phyloP scores from a whole-genome alignment of 2,329 filamentous ascomycete genomes.

The Xylaria sp. region DNA sequence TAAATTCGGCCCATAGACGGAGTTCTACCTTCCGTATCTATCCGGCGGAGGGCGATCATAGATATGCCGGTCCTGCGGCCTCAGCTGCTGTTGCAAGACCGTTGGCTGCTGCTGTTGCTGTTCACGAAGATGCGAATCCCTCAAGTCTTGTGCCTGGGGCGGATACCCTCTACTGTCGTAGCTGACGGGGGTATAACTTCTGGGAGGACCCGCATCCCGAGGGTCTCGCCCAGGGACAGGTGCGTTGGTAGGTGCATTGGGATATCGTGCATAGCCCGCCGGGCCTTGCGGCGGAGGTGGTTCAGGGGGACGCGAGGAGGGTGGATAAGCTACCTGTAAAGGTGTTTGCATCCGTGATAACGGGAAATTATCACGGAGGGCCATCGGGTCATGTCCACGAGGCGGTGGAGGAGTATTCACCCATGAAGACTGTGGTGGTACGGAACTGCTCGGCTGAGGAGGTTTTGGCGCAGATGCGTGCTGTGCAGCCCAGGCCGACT shows the following conservation, averaged over 20 bases:
- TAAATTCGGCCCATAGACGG: conserved; percentile 12
- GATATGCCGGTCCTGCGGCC: conserved; percentile 55
- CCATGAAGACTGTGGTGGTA: conserved; percentile 53
- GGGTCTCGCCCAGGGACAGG: conserved; percentile 54
- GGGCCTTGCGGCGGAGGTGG: conserved; percentile 54
- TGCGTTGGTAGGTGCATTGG: conserved; percentile 48
- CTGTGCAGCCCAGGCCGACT: conserved; percentile 54
- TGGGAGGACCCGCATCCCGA: conserved; percentile 57
- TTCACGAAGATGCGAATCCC: conserved; percentile 55
- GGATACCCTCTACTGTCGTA: conserved; percentile 58
- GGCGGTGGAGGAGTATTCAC: conserved; percentile 47
- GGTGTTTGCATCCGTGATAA: conserved; percentile 47
- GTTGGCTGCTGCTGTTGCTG: conserved; percentile 48
- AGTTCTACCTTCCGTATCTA: conserved; percentile 56
- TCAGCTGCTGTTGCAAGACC: conserved; percentile 53
- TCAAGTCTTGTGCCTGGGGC: conserved; percentile 49
- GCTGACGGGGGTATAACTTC: conserved; percentile 59
- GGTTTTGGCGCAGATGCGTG: conserved; percentile 54
- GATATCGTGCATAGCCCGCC: conserved; percentile 57
- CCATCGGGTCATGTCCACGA: conserved; percentile 48
- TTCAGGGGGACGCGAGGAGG: conserved; percentile 56
- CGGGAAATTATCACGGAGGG: conserved; percentile 47
- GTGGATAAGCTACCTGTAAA: conserved; percentile 52
- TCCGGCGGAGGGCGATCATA: conserved; percentile 58
- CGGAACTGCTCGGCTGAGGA: conserved; percentile 49